Conservation (phyloP, 768 basidiomycete species). For the Crucibulum laeve region DNA sequence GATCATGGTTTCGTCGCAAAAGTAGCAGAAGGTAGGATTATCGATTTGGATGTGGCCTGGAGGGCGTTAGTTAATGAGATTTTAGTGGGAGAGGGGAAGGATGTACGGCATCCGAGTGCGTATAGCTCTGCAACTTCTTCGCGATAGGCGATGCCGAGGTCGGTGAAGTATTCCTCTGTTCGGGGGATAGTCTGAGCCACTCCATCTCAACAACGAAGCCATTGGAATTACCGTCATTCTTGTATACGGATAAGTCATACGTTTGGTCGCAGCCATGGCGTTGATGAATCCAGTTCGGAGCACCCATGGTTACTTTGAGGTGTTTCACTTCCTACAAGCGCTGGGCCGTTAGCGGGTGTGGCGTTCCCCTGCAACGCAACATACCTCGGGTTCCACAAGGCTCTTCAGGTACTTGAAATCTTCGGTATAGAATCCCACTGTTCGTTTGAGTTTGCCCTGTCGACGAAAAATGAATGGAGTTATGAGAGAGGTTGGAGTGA, state of each 20-base stretch:
- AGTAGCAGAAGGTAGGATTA: constrained; percentile 56
- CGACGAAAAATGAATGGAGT: constrained; percentile 13
- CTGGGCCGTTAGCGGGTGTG: neutral
- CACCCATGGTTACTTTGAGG: constrained; percentile 69
- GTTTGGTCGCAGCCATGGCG: constrained; percentile 56
- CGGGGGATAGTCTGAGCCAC: neutral
- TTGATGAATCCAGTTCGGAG: constrained; percentile 70
- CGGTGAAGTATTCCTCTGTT: constrained; percentile 48
- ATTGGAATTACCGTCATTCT: constrained; percentile 43
- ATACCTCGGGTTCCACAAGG: constrained; percentile 53
- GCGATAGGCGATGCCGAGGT: constrained; percentile 41
- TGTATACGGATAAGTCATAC: constrained; percentile 56
- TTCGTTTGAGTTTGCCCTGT: constrained; percentile 60
- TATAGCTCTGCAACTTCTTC: constrained; percentile 46
- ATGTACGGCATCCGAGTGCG: constrained; percentile 44
- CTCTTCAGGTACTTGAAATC: constrained; percentile 60
- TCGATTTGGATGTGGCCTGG: constrained; percentile 51
- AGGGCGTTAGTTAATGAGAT: no score
- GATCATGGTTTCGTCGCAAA: constrained; percentile 58
- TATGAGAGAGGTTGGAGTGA: no score
- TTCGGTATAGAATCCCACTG: constrained; percentile 55
- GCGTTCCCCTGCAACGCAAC: neutral
- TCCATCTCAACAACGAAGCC: neutral
- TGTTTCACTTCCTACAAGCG: constrained; percentile 49
- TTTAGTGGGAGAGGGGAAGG: neutral